Evolutionary conservation across 306 rosid species (phyloP).

Genomic region (Quercus alba): DNA sequence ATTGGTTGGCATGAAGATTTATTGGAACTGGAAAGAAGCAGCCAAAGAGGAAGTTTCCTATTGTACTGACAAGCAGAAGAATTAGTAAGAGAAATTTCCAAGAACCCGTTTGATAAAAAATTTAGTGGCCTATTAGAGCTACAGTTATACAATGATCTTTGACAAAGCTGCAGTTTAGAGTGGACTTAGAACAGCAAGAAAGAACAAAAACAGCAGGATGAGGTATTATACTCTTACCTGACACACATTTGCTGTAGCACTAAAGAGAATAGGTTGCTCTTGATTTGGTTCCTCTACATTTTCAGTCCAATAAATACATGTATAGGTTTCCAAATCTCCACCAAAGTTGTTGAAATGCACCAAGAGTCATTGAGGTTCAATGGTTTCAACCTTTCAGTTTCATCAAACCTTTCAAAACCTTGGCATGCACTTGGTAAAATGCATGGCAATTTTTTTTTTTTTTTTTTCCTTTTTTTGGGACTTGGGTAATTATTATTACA

Average conservation of each 20-base stretch:
- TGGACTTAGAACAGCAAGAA: conserved; percentile 15
- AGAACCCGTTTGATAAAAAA: conserved; percentile 9
- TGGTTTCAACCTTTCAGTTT: not conserved
- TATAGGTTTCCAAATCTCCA: not conserved
- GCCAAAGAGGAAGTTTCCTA: conserved; percentile 59
- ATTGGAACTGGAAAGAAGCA: conserved; percentile 29
- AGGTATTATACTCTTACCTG: not conserved
- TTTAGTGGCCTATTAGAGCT: not conserved
- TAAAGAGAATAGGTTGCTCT: not conserved
- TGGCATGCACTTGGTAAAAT: not conserved
- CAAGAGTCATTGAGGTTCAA: not conserved
- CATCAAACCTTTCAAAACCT: not conserved
- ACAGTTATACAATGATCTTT: not conserved
- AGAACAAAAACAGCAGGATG: not conserved
- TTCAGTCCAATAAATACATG: not conserved
- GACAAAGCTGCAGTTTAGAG: not conserved
- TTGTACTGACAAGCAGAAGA: conserved; percentile 22
- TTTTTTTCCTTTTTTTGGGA: too few species aligned
- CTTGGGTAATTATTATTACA: too few species aligned
- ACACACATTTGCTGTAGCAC: too few species aligned
- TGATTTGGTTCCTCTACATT: not conserved
- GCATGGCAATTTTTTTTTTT: not conserved
- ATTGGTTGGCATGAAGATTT: conserved; percentile 34
- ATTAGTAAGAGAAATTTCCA: conserved; percentile 47
- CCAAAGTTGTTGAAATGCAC: not conserved